Conservation (phyloP, 208 protist species). For the Acanthamoeba lenticulata region DNA sequence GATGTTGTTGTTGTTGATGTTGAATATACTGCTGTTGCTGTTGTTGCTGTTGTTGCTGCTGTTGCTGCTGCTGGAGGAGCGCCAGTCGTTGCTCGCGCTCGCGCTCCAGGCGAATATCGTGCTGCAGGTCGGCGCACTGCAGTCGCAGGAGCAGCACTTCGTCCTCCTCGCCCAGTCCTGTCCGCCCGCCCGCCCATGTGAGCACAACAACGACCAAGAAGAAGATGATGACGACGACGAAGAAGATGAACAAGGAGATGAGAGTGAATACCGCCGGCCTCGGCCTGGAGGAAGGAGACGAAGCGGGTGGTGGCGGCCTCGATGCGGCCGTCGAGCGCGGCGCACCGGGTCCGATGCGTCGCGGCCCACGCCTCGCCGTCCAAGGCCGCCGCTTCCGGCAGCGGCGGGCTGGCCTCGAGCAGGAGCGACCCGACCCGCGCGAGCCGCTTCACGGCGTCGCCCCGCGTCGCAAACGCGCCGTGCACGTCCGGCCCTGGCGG, state of each 20-base stretch:
- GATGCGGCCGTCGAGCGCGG: not conserved
- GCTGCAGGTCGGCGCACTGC: slow-evolving; percentile 15
- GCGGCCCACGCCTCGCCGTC: not conserved
- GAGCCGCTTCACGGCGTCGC: slow-evolving; percentile 7
- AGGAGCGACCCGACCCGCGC: too few relatives aligned
- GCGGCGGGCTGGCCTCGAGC: slow-evolving; percentile 15
- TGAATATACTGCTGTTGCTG: too few relatives aligned
- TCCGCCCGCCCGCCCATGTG: too few relatives aligned
- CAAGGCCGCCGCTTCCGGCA: not conserved
- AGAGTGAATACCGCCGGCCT: not conserved
- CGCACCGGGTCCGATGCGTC: not conserved
- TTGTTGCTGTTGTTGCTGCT: too few relatives aligned
- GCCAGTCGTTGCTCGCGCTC: not conserved
- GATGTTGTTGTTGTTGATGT: too few relatives aligned
- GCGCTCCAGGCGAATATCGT: not conserved
- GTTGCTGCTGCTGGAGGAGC: too few relatives aligned
- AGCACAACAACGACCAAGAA: not conserved
- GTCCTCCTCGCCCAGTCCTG: not conserved
- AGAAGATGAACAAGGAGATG: not conserved
- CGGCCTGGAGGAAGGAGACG: not conserved
- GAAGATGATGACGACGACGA: too few relatives aligned
- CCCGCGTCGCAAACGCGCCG: not conserved
- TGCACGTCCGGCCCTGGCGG: too few relatives aligned
- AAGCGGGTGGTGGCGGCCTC: slow-evolving; percentile 29
- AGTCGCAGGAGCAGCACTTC: not conserved